These are phyloP conservation scores for Fragaria iinumae DNA, from an alignment of 306 rosid species.

Conservation along the genomic window DNA sequence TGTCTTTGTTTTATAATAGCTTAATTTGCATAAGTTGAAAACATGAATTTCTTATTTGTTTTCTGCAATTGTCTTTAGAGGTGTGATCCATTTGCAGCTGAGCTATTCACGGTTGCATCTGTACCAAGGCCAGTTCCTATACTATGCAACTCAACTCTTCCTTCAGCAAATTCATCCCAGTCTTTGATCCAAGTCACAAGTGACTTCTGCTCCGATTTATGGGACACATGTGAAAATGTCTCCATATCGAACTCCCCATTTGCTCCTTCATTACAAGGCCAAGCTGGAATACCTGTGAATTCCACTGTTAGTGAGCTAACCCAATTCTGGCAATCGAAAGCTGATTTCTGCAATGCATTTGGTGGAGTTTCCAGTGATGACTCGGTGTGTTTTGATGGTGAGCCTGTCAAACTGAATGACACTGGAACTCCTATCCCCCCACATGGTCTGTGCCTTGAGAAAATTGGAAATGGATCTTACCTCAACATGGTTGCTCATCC, in stretches of 20 bases:
- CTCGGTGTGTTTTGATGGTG: slow-evolving; percentile 75
- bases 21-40: neutral
- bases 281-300: slow-evolving; percentile 45
- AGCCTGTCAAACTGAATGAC: slow-evolving; percentile 58
- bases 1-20: neutral
- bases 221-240: slow-evolving; percentile 81
- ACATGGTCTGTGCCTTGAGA: slow-evolving; percentile 86
- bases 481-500: slow-evolving; percentile 90
- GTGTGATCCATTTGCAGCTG: slow-evolving; percentile 86
- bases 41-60: slow-evolving; percentile 16
- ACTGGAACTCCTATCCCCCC: slow-evolving; percentile 47
- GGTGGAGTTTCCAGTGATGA: slow-evolving; percentile 65
- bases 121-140: slow-evolving; percentile 65
- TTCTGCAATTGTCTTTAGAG: slow-evolving; percentile 41
- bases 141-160: slow-evolving; percentile 71
- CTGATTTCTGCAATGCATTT: slow-evolving; percentile 72
- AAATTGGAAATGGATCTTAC: slow-evolving; percentile 87
- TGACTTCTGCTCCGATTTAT: slow-evolving; percentile 66
- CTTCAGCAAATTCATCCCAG: slow-evolving; percentile 58
- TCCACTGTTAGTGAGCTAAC: slow-evolving; percentile 50
- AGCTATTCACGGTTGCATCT: slow-evolving; percentile 57
- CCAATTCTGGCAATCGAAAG: slow-evolving; percentile 76
- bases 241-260: slow-evolving; percentile 76
- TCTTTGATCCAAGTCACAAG: slow-evolving; percentile 42
- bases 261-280: slow-evolving; percentile 64